Conservation (phyloP, 768 basidiomycete species). For the Mycena latifolia region DNA sequence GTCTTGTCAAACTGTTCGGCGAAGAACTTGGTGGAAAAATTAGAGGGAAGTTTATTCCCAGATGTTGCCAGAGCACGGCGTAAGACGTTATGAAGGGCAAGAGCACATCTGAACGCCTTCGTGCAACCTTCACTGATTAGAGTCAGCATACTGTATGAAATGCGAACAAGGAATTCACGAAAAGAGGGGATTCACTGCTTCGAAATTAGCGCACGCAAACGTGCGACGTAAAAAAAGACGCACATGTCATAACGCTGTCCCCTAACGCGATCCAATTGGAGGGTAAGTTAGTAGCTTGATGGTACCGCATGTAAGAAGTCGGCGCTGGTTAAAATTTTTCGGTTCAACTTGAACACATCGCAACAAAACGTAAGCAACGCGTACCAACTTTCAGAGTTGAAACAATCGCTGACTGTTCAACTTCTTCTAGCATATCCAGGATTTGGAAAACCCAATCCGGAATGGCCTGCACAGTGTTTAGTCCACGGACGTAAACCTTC, state of each 20-base stretch:
- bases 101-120: constrained; percentile 21
- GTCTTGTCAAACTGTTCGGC: constrained; percentile 31
- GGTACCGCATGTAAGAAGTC: constrained; percentile 42
- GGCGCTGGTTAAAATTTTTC: constrained; percentile 31
- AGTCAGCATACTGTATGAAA: not conserved
- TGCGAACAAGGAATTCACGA: constrained; percentile 3
- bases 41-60: constrained; percentile 7
- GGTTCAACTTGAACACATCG: not conserved
- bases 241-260: constrained; percentile 46
- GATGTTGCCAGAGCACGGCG: not conserved
- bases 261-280: constrained; percentile 50
- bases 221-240: not conserved
- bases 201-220: not conserved
- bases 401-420: constrained; percentile 33
- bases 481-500: constrained; percentile 20
- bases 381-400: constrained; percentile 15
- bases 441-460: constrained; percentile 44
- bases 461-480: constrained; percentile 36
- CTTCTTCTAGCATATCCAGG: constrained; percentile 43
- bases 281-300: constrained; percentile 41
- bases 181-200: constrained; percentile 30
- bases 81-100: constrained; percentile 25
- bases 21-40: constrained; percentile 36
- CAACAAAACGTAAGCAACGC: not conserved
- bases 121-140: constrained; percentile 23